Evolutionary conservation across 2,329 filamentous ascomycete species (phyloP).

Genomic region (Apiospora rasikravindrae): DNA sequence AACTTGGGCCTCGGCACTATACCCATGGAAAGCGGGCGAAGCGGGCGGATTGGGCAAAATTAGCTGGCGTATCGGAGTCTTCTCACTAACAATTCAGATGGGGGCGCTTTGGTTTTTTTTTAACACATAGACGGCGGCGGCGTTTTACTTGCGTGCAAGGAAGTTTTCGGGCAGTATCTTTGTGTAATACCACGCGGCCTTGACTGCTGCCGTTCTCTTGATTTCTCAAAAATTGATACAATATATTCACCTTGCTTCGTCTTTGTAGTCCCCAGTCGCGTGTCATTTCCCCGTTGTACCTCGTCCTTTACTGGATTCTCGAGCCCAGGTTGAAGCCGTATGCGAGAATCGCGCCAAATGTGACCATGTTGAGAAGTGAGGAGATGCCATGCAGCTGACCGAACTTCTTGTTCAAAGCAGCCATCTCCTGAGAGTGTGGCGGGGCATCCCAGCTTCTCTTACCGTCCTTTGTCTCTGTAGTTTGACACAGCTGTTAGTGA

Average conservation of each 20-base stretch:
- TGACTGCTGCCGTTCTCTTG: not conserved
- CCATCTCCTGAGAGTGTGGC: slow-evolving; percentile 86
- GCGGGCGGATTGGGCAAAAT: not conserved
- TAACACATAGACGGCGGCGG: slow-evolving; percentile 1
- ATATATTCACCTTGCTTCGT: not conserved
- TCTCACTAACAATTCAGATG: not conserved
- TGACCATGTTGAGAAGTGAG: slow-evolving; percentile 76
- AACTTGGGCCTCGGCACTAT: slow-evolving; percentile 25
- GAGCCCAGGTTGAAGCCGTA: slow-evolving; percentile 80
- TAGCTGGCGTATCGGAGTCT: slow-evolving; percentile 29
- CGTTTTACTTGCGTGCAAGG: not conserved
- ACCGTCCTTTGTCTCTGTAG: slow-evolving; percentile 79
- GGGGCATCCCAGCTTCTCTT: slow-evolving; percentile 83
- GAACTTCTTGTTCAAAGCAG: slow-evolving; percentile 78
- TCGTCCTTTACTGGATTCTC: slow-evolving; percentile 53
- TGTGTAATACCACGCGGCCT: not conserved
- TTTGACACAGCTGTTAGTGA: not conserved
- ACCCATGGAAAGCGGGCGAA: slow-evolving; percentile 28
- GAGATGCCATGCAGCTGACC: slow-evolving; percentile 81
- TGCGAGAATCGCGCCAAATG: slow-evolving; percentile 70
- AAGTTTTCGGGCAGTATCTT: not conserved
- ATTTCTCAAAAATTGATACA: not conserved
- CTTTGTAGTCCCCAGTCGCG: not conserved
- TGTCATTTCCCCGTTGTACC: not conserved
- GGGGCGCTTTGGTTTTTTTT: not conserved